Evolutionary conservation across 2,329 filamentous ascomycete genomes (phyloP), one percentile per base, ranked within the genome.

Genomic region (Ascosphaera aggregata): DNA sequence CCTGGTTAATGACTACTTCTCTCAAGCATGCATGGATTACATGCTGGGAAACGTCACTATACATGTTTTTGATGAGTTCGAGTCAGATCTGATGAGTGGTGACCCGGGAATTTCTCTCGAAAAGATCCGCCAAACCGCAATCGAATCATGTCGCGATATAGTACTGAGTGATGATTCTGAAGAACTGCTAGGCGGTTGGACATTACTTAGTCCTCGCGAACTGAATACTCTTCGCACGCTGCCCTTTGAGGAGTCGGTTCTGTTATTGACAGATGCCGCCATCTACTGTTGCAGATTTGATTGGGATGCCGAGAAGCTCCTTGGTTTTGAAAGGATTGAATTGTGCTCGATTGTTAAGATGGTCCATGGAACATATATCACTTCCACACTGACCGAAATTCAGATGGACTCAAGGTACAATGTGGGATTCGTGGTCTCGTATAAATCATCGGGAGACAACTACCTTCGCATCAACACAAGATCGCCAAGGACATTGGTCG

Each of bases 1-100:
- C 46, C 89, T 95, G 58, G 84, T 98, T 46, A 93, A 92, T 47
- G 89, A 98, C 58, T 94, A 92, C 56, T 95, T 95, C 57, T 79
- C 85, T 17, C 89, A 98, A 54, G 80, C 84, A 0, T 81, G 80
- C 38, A 93, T 98, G 46, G 89, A 98, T 54, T 95, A 89, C 51
- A 68, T 93, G 3, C 69, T 95, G 0, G 89, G 89, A 16, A 89
- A 89, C 47, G 80, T 91, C 9, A 82, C 77, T 0, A 76, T 75
- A 1, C 65, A 74, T 13, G 78, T 93, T 2, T 95, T 95, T 52
- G 80, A 86, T 41, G 89, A 98, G 47, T 98, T 98, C 45, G 84
- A 94, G 51, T 73, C 77, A 13, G 79, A 85, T 47, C 84, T 98
- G 72, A 91, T 85, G 70, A 85, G 76, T 34, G 78, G 80, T 36